Evolutionary conservation across 306 rosid genomes (phyloP).

Genomic region (Erythrophleum fordii): DNA sequence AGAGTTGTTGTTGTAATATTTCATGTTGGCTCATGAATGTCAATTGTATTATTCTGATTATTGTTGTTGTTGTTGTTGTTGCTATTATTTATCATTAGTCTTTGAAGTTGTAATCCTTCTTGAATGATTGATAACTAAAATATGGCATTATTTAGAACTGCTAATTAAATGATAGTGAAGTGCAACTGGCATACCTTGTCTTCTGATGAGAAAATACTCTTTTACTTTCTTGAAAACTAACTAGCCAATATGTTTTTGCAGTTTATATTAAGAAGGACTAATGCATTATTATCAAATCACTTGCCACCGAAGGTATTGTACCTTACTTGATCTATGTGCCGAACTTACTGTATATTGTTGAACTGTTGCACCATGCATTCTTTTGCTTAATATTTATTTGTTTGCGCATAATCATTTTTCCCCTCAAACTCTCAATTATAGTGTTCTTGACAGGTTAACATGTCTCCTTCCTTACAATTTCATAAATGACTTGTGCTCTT

Average conservation of each 20-base stretch:
- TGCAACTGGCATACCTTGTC: constrained; percentile 28
- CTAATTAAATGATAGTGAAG: constrained; percentile 25
- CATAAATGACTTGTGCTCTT: neutral
- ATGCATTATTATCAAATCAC: constrained; percentile 89
- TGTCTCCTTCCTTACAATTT: constrained; percentile 1
- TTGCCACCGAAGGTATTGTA: constrained; percentile 90
- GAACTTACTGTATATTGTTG: constrained; percentile 6
- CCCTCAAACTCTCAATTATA: constrained; percentile 7
- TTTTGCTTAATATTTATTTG: constrained; percentile 29
- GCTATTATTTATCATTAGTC: constrained; percentile 34
- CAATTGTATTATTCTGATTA: no score
- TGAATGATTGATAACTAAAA: constrained; percentile 10
- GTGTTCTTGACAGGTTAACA: constrained; percentile 16
- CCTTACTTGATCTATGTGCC: constrained; percentile 31
- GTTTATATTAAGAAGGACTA: constrained; percentile 92
- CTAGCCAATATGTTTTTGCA: constrained; percentile 50
- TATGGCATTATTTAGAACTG: constrained; percentile 12
- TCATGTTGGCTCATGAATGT: no score
- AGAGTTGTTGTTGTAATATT: no score
- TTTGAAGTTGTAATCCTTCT: constrained; percentile 29
- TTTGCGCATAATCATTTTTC: neutral
- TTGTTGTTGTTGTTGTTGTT: no score
- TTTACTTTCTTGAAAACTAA: constrained; percentile 36
- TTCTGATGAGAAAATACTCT: constrained; percentile 31
- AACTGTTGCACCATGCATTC: constrained; percentile 9